Conservation (phyloP, 306 rosid species). For the Citrullus colocynthis region DNA sequence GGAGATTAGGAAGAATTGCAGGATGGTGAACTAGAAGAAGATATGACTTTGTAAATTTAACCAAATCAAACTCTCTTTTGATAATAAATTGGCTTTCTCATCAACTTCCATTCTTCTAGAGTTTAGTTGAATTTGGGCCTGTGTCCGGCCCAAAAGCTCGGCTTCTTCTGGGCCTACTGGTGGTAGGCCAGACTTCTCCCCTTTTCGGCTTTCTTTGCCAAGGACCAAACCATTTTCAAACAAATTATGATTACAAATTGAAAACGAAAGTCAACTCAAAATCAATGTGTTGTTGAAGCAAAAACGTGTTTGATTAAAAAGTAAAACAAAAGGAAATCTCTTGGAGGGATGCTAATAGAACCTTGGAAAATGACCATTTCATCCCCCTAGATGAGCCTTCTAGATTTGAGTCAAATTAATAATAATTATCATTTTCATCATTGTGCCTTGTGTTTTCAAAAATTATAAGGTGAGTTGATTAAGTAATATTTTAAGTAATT, state of each 20-base stretch:
- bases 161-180: neutral
- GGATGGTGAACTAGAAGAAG: slow-evolving; percentile 30
- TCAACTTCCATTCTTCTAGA: neutral
- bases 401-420: neutral
- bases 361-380: neutral
- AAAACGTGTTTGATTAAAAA: neutral
- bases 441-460: neutral
- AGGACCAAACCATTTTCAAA: neutral
- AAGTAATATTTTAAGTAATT: neutral
- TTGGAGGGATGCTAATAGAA: neutral
- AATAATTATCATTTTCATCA: too few relatives aligned
- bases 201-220: neutral
- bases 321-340: neutral
- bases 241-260: neutral
- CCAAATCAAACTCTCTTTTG: neutral
- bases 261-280: neutral
- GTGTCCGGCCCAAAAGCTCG: neutral
- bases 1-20: slow-evolving; percentile 57
- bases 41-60: neutral
- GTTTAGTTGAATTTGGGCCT: neutral
- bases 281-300: neutral
- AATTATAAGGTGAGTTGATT: neutral
- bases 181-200: neutral
- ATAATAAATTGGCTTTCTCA: neutral
- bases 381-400: neutral